Conservation (phyloP, 106 monocot species). For the Hemerocallis citrina region DNA sequence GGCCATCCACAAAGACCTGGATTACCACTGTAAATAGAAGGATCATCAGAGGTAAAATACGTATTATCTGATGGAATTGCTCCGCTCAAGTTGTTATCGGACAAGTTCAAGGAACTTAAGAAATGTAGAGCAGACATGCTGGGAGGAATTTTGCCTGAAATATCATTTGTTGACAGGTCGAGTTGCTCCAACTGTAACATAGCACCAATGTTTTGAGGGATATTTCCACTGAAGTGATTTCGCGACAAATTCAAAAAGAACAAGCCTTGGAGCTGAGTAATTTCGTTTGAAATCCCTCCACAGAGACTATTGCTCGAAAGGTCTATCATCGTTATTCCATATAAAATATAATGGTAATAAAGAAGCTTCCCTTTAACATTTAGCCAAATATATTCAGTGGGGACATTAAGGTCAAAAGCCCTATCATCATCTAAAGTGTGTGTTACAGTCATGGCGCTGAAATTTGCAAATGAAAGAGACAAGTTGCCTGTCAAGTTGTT, state of each 20-base stretch:
- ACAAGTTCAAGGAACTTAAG: slow-evolving; percentile 7
- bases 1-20: slow-evolving; percentile 4
- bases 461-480: neutral
- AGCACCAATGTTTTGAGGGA: slow-evolving; percentile 7
- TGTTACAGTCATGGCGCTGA: neutral
- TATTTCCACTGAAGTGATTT: slow-evolving; percentile 5
- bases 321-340: neutral
- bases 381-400: neutral
- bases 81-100: slow-evolving; percentile 1
- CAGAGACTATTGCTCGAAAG: no score
- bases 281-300: neutral
- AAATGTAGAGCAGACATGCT: neutral
- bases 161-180: slow-evolving; percentile 8
- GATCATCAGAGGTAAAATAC: neutral
- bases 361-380: neutral
- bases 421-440: neutral
- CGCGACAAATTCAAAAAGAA: slow-evolving; percentile 1
- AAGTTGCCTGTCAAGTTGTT: slow-evolving; percentile 1
- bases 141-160: slow-evolving; percentile 3
- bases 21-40: slow-evolving; percentile 4
- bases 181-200: neutral
- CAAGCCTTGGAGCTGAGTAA: neutral
- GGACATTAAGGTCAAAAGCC: neutral
- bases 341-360: neutral
- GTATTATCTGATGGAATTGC: slow-evolving; percentile 9